A percentile compares a stretch with the other conserved stretches of the same genome.
phyloP scores from a whole-genome alignment of 139 green algal species.

The Nannochloris sp. region DNA sequence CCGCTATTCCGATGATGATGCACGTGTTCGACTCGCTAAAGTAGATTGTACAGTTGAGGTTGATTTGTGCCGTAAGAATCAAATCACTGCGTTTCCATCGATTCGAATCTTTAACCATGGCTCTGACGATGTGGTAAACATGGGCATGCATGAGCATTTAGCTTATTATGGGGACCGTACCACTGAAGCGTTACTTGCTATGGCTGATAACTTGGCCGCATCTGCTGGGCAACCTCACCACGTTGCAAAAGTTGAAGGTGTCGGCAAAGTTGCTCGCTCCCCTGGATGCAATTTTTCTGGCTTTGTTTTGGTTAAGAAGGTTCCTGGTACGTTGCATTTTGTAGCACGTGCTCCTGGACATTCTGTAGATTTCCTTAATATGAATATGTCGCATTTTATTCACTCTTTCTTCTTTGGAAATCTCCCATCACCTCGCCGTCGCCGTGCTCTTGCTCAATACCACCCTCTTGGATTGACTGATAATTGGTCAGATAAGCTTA shows the following conservation, averaged over 20 bases:
- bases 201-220: slow-evolving; percentile 77
- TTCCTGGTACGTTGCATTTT: slow-evolving; percentile 85
- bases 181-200: slow-evolving; percentile 66
- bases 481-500: slow-evolving; percentile 85
- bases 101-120: slow-evolving; percentile 89
- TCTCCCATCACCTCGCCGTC: slow-evolving; percentile 44
- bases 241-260: slow-evolving; percentile 10
- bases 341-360: slow-evolving; percentile 64
- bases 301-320: slow-evolving; percentile 98
- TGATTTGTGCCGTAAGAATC: slow-evolving; percentile 76
- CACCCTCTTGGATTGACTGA: slow-evolving; percentile 70
- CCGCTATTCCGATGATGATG: slow-evolving; percentile 81
- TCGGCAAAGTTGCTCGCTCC: not conserved
- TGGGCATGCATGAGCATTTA: slow-evolving; percentile 56
- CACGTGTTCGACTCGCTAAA: slow-evolving; percentile 85
- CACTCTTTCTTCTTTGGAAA: slow-evolving; percentile 66
- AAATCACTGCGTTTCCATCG: slow-evolving; percentile 91
- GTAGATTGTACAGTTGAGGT: slow-evolving; percentile 87
- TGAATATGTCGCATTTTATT: slow-evolving; percentile 78
- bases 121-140: slow-evolving; percentile 62
- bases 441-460: slow-evolving; percentile 35
- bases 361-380: slow-evolving; percentile 75
- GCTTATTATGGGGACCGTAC: slow-evolving; percentile 81
- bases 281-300: slow-evolving; percentile 31
- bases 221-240: slow-evolving; percentile 60